phyloP scores from a whole-genome alignment of 148 eudicot genomes.

The Chenopodium quinoa region DNA sequence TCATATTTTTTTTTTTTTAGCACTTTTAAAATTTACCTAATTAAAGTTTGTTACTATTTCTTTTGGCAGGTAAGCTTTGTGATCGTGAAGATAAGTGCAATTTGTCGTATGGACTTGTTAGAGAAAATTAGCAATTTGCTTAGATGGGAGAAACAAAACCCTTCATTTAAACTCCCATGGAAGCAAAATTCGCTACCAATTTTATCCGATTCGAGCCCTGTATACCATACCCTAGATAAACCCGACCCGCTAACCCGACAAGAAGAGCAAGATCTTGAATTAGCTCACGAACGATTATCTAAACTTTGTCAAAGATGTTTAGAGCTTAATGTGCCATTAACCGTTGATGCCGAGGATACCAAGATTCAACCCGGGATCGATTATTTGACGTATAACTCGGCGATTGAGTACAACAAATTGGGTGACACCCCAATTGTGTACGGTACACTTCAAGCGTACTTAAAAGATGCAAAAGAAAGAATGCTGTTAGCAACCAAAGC shows the following conservation, averaged over 20 bases:
- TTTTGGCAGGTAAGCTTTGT: conserved; percentile 71
- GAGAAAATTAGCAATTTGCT: conserved; percentile 63
- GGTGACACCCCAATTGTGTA: conserved; percentile 47
- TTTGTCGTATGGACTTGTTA: conserved; percentile 54
- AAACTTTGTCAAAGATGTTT: conserved; percentile 50
- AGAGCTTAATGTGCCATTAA: conserved; percentile 62
- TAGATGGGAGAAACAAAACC: conserved; percentile 73
- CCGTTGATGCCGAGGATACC: conserved; percentile 89
- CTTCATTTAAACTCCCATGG: conserved; percentile 71
- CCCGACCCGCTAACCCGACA: conserved; percentile 65
- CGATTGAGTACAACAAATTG: conserved; percentile 43
- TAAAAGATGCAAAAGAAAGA: conserved; percentile 76
- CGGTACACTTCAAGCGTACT: conserved; percentile 73
- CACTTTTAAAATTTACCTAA: neutral
- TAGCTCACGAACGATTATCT: conserved; percentile 48
- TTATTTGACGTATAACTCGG: conserved; percentile 70
- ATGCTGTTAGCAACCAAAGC: conserved; percentile 39
- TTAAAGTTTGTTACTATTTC: neutral
- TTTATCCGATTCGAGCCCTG: conserved; percentile 62
- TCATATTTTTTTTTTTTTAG: neutral
- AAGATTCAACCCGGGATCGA: conserved; percentile 77
- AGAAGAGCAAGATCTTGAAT: conserved; percentile 69
- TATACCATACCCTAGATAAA: conserved; percentile 66
- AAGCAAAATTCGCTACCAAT: conserved; percentile 66
- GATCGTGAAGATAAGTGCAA: conserved; percentile 82